phyloP scores from a whole-genome alignment of 2,329 filamentous ascomycete species.

The Exophiala aquamarina region DNA sequence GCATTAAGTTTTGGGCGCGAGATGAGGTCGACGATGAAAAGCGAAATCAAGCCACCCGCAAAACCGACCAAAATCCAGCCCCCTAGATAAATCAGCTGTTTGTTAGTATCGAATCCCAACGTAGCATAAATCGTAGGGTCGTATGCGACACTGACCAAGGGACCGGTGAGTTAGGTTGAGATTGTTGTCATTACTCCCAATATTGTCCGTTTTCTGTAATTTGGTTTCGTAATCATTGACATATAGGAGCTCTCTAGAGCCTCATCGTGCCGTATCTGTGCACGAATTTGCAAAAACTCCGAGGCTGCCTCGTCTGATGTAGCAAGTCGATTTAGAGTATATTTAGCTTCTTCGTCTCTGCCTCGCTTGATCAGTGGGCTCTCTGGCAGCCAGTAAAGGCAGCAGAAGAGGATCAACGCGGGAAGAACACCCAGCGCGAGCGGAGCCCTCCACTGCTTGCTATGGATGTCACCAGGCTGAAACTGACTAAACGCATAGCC shows the following conservation, averaged over 20 bases:
- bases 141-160: slow-evolving; percentile 11
- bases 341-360: slow-evolving; percentile 7
- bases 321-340: slow-evolving; percentile 1
- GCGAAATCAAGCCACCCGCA: background rate
- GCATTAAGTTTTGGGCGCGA: slow-evolving; percentile 7
- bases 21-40: slow-evolving; percentile 11
- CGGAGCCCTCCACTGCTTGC: slow-evolving; percentile 9
- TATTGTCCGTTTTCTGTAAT: slow-evolving; percentile 11
- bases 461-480: slow-evolving; percentile 1
- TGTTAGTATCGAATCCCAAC: slow-evolving; percentile 11
- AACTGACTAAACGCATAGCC: background rate
- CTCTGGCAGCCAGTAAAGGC: slow-evolving; percentile 11
- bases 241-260: slow-evolving; percentile 4
- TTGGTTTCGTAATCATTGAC: slow-evolving; percentile 11
- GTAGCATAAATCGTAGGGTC: slow-evolving; percentile 11
- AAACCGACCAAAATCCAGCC: slow-evolving; percentile 13
- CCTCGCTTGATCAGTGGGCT: slow-evolving; percentile 7
- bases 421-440: slow-evolving; percentile 1
- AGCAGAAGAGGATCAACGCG: slow-evolving; percentile 1
- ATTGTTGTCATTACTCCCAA: slow-evolving; percentile 7
- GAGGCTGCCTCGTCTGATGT: slow-evolving; percentile 3
- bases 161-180: slow-evolving; percentile 9
- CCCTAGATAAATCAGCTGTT: slow-evolving; percentile 11
- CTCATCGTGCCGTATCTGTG: slow-evolving; percentile 6
- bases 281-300: slow-evolving; percentile 14